phyloP scores from a whole-genome alignment of 257 asterid species.

The Fraxinus excelsior region DNA sequence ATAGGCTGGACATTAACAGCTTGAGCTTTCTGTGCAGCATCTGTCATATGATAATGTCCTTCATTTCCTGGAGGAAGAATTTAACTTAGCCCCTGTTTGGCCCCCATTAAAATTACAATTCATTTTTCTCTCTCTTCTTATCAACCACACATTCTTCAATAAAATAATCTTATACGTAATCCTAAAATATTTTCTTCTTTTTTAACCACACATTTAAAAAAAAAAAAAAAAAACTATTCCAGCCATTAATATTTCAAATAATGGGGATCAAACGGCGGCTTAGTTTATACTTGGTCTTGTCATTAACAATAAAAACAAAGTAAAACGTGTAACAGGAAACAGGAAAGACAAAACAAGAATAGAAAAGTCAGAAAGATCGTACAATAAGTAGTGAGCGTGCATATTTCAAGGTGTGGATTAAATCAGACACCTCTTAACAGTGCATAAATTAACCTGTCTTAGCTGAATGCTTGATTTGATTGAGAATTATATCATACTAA shows the following conservation, averaged over 20 bases:
- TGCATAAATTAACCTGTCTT: constrained; percentile 7
- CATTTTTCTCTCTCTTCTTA: too few species aligned
- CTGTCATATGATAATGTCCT: constrained; percentile 55
- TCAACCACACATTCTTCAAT: too few species aligned
- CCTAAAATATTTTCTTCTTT: too few species aligned
- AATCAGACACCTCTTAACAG: constrained; percentile 16
- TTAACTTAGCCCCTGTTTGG: background rate
- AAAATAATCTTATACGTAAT: too few species aligned
- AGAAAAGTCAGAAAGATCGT: background rate
- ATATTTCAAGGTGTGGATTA: background rate
- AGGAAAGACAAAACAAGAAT: constrained; percentile 5
- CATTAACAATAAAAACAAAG: constrained; percentile 4
- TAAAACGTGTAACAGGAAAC: background rate
- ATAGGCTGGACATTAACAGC: constrained; percentile 68
- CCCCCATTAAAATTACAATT: too few species aligned
- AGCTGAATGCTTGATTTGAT: background rate
- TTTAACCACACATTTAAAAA: too few species aligned
- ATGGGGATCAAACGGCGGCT: too few species aligned
- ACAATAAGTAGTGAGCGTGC: background rate
- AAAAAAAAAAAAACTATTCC: too few species aligned
- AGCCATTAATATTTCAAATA: too few species aligned
- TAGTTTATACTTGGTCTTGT: constrained; percentile 9
- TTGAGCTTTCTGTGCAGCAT: constrained; percentile 53
- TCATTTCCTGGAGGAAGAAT: constrained; percentile 44
- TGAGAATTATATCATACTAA: background rate